These are phyloP conservation scores for Mortierella sp. DNA, from an alignment of 371 early-diverging fungal genomes.

Conservation along the genomic window DNA sequence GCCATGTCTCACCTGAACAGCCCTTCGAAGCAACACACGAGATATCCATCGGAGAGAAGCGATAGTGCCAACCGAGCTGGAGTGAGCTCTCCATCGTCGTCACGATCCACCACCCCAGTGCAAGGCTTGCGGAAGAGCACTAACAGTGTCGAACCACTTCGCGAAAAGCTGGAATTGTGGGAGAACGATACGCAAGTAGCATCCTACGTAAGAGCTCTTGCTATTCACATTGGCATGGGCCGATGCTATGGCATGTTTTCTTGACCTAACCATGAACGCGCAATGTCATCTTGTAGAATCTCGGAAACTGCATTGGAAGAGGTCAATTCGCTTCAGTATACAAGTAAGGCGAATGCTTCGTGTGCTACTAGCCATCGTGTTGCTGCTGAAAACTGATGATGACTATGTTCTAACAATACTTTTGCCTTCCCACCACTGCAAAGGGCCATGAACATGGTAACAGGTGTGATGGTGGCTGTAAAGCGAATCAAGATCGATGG, in stretches of 20 bases:
- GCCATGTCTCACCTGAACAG: constrained; percentile 24
- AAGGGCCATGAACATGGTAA: constrained; percentile 83
- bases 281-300: constrained; percentile 60
- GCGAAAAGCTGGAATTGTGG: constrained; percentile 63
- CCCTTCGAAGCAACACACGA: constrained; percentile 12
- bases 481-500: constrained; percentile 84
- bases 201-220: constrained; percentile 57
- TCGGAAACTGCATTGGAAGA: constrained; percentile 88
- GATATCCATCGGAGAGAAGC: constrained; percentile 31
- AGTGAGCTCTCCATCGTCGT: constrained; percentile 26
- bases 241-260: not conserved
- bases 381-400: too few species aligned
- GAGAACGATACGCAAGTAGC: constrained; percentile 62
- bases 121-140: constrained; percentile 41
- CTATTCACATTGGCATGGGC: not conserved
- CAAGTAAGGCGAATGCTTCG: constrained; percentile 38
- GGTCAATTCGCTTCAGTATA: constrained; percentile 94
- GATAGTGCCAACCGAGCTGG: constrained; percentile 10
- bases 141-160: constrained; percentile 28
- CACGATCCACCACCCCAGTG: constrained; percentile 48
- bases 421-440: not conserved
- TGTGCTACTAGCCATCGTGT: not conserved
- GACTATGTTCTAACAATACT: too few species aligned
- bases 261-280: not conserved
- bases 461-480: constrained; percentile 90